phyloP scores from a whole-genome alignment of 805 yeast genomes.

The Candida wancherniae region DNA sequence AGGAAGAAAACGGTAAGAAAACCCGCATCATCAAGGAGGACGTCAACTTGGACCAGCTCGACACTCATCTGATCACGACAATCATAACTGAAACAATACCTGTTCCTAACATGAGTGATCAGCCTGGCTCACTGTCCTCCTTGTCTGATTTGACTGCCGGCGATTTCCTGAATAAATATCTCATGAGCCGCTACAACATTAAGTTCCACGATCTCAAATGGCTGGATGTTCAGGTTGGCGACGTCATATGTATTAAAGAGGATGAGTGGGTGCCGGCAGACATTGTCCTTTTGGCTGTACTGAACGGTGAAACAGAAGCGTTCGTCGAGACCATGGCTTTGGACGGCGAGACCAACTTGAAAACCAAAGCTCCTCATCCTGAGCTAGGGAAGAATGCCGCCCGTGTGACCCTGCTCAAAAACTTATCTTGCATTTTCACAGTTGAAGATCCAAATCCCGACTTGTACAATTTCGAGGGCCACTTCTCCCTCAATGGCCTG shows the following conservation, averaged over 20 bases:
- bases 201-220: constrained; percentile 43
- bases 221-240: constrained; percentile 86
- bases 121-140: constrained; percentile 2
- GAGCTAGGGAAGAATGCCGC: constrained; percentile 52
- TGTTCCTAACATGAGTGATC: constrained; percentile 6
- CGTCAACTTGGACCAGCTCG: constrained; percentile 24
- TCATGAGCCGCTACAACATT: constrained; percentile 26
- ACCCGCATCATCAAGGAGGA: constrained; percentile 30
- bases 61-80: constrained; percentile 36
- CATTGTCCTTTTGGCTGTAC: constrained; percentile 63
- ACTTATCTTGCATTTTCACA: constrained; percentile 49
- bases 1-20: constrained; percentile 63
- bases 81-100: constrained; percentile 36
- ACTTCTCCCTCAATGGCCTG: constrained; percentile 39
- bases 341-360: constrained; percentile 95
- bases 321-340: constrained; percentile 94
- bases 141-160: constrained; percentile 6
- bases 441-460: constrained; percentile 92
- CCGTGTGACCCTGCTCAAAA: constrained; percentile 46
- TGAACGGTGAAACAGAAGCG: constrained; percentile 54
- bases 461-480: constrained; percentile 87
- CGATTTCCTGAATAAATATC: constrained; percentile 8
- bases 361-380: constrained; percentile 63
- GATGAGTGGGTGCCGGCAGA: constrained; percentile 97
- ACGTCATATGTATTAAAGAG: constrained; percentile 62